Percentiles rank a stretch among this genome's conserved stretches.
Conservation (phyloP, 225 moss, liverwort and hornwort species). For the Rhytidiadelphus loreus region DNA sequence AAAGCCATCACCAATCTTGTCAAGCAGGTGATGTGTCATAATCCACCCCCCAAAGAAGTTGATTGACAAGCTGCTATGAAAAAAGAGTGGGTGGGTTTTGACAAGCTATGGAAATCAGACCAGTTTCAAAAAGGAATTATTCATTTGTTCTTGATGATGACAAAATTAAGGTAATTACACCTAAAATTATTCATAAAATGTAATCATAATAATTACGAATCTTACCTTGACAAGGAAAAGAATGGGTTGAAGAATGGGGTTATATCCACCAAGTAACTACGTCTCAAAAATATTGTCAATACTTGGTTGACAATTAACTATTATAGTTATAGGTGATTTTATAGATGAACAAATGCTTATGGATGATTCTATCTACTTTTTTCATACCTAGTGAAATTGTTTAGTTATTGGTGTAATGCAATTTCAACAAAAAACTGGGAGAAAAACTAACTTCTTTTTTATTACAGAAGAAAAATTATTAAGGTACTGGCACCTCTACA, state of each 20-base stretch:
- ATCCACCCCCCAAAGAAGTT: neutral
- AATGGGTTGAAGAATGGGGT: neutral
- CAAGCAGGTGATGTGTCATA: neutral
- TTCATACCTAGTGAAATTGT: neutral
- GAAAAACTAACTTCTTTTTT: neutral
- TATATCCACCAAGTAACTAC: too few species aligned
- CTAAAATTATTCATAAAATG: neutral
- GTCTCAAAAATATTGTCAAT: neutral
- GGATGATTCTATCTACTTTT: neutral
- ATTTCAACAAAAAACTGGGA: neutral
- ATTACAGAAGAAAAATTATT: neutral
- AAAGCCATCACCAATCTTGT: neutral
- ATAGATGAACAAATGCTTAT: neutral
- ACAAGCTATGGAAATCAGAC: neutral
- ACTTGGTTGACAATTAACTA: neutral
- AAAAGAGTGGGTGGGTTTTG: neutral
- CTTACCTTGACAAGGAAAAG: neutral
- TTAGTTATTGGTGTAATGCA: accelerated
- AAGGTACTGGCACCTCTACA: too few species aligned
- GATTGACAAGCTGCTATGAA: neutral
- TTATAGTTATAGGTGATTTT: neutral
- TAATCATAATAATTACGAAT: neutral
- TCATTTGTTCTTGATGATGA: neutral
- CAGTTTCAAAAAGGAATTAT: neutral
- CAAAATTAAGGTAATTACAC: neutral